A percentile compares a stretch with the other conserved stretches of the same genome.
phyloP scores from a whole-genome alignment of 495 filamentous ascomycete species.

The Penicillium herquei region DNA sequence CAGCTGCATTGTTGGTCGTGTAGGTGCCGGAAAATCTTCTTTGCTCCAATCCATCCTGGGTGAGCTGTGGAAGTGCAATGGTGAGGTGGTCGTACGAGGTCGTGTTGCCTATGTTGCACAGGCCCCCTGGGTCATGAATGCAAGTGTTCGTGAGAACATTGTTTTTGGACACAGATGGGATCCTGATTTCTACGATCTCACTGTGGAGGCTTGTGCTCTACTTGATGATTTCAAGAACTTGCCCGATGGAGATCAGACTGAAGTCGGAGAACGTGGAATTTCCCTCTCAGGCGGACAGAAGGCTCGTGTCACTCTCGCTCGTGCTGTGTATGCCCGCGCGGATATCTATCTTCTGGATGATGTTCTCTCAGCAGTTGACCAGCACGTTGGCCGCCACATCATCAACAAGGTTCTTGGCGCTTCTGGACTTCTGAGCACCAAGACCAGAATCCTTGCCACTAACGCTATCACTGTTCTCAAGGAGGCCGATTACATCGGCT shows the following conservation, averaged over 20 bases:
- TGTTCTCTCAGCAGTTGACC: constrained; percentile 92
- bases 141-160: constrained; percentile 94
- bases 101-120: constrained; percentile 88
- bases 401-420: constrained; percentile 90
- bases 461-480: constrained; percentile 92
- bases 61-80: constrained; percentile 85
- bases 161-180: constrained; percentile 96
- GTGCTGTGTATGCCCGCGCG: constrained; percentile 96
- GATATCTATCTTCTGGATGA: constrained; percentile 97
- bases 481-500: constrained; percentile 80
- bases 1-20: constrained; percentile 89
- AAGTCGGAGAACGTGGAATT: constrained; percentile 96
- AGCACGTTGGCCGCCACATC: constrained; percentile 92
- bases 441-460: constrained; percentile 91
- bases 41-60: constrained; percentile 84
- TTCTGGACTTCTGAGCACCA: constrained; percentile 76
- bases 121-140: constrained; percentile 96
- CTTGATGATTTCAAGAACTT: constrained; percentile 87
- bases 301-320: constrained; percentile 88
- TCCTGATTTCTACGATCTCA: constrained; percentile 89
- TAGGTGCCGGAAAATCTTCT: constrained; percentile 92
- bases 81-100: constrained; percentile 79
- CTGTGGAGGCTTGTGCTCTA: constrained; percentile 90
- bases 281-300: constrained; percentile 97
- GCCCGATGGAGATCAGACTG: constrained; percentile 93